Evolutionary conservation across 169 alveolate species (phyloP).

Genomic region (Eimeria falciformis): DNA sequence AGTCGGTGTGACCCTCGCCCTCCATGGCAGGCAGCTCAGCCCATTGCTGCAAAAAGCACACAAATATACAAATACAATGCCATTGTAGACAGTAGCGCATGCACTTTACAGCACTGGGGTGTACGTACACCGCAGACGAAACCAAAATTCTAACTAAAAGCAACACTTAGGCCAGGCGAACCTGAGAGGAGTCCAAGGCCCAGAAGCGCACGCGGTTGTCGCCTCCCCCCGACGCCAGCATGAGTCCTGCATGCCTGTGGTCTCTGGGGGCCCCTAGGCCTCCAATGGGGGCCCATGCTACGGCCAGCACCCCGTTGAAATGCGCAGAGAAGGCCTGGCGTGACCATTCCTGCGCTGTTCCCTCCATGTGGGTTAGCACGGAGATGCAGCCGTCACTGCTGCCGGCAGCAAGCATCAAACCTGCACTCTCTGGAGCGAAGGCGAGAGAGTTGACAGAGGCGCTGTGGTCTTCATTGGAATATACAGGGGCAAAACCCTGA

Average conservation of each 20-base stretch:
- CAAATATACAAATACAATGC: not conserved
- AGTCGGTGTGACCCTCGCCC: slow-evolving; percentile 84
- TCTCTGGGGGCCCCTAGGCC: slow-evolving; percentile 65
- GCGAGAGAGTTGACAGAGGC: slow-evolving; percentile 88
- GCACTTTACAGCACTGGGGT: not conserved
- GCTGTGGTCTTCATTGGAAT: slow-evolving; percentile 77
- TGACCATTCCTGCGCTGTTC: slow-evolving; percentile 80
- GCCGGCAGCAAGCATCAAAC: slow-evolving; percentile 88
- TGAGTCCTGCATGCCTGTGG: slow-evolving; percentile 57
- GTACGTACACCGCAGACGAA: too few relatives aligned
- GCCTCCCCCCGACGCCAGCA: slow-evolving; percentile 93
- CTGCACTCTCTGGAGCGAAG: slow-evolving; percentile 90
- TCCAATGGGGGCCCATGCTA: slow-evolving; percentile 90
- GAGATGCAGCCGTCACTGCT: slow-evolving; percentile 86
- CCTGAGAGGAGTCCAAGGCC: slow-evolving; percentile 77
- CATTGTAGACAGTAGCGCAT: too few relatives aligned
- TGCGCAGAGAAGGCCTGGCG: slow-evolving; percentile 85
- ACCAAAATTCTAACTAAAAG: not conserved
- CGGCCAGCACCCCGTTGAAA: slow-evolving; percentile 87
- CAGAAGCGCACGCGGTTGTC: slow-evolving; percentile 89
- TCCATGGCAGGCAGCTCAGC: slow-evolving; percentile 55
- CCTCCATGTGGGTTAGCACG: slow-evolving; percentile 77
- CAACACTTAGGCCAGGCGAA: not conserved
- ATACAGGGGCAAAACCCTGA: slow-evolving; percentile 38
- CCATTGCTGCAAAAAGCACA: slow-evolving; percentile 36